A percentile compares a stretch with the other conserved stretches of the same genome.
These are phyloP conservation scores for Apiospora malaysiana DNA, from an alignment of 2,329 filamentous ascomycete genomes.

Conservation along the genomic window DNA sequence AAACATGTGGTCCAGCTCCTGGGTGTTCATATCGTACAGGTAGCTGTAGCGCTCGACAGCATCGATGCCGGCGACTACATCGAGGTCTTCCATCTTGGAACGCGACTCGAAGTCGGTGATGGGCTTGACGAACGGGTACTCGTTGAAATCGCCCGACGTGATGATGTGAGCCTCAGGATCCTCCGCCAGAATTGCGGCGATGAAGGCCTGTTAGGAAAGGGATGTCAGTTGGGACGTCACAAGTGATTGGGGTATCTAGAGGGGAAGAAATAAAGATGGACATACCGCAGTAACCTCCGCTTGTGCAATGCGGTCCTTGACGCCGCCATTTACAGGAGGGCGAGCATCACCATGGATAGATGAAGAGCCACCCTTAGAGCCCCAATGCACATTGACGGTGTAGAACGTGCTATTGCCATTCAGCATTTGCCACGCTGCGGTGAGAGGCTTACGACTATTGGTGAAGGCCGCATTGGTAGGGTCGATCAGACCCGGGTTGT, in stretches of 20 bases:
- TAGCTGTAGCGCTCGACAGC: slow-evolving; percentile 72
- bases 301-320: slow-evolving; percentile 62
- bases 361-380: slow-evolving; percentile 69
- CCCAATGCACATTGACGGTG: slow-evolving; percentile 74
- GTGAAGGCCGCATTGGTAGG: slow-evolving; percentile 65
- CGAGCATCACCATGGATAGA: slow-evolving; percentile 69
- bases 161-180: slow-evolving; percentile 65
- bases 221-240: background rate
- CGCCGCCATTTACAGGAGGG: slow-evolving; percentile 69
- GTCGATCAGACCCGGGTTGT: slow-evolving; percentile 73
- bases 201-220: slow-evolving; percentile 52
- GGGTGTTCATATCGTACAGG: slow-evolving; percentile 71
- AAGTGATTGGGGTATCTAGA: too few relatives aligned
- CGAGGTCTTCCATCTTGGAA: slow-evolving; percentile 65
- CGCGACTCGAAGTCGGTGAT: slow-evolving; percentile 57
- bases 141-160: slow-evolving; percentile 73
- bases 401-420: slow-evolving; percentile 64
- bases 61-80: slow-evolving; percentile 60
- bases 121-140: slow-evolving; percentile 69
- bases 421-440: slow-evolving; percentile 67
- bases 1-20: slow-evolving; percentile 75
- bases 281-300: slow-evolving; percentile 62
- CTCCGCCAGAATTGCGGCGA: slow-evolving; percentile 60
- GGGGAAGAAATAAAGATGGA: too few relatives aligned
- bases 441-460: slow-evolving; percentile 69